A percentile compares a stretch with the other conserved stretches of the same genome.
Conservation (phyloP, 768 basidiomycete genomes). For the Tricholoma terreum region DNA sequence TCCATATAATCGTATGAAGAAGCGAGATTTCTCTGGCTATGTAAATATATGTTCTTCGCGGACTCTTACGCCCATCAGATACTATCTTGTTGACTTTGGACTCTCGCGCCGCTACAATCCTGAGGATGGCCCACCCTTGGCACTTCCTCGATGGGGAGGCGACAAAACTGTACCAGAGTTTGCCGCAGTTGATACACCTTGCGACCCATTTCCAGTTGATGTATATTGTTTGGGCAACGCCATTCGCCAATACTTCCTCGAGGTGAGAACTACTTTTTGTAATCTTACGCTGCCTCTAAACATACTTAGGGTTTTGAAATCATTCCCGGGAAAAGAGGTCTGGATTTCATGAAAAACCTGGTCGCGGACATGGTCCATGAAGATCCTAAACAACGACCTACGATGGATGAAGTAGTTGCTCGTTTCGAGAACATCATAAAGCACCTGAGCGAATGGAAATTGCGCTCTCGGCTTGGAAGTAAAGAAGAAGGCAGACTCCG, state of each 20-base stretch:
- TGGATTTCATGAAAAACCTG: conserved; percentile 32
- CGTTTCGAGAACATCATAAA: conserved; percentile 23
- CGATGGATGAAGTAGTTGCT: conserved; percentile 32
- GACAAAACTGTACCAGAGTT: conserved; percentile 37
- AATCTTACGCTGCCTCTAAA: not conserved
- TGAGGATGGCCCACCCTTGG: conserved; percentile 8
- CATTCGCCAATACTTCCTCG: conserved; percentile 21
- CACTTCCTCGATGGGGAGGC: conserved; percentile 2
- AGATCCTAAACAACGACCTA: conserved; percentile 35
- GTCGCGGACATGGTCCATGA: conserved; percentile 34
- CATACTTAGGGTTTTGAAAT: not conserved
- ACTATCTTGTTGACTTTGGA: conserved; percentile 24
- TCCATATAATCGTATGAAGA: not conserved
- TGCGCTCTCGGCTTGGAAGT: not conserved
- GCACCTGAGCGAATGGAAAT: not conserved
- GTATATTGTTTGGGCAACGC: conserved; percentile 32
- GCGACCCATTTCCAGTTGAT: conserved; percentile 29
- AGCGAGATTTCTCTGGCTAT: conserved; percentile 11
- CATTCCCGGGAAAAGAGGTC: conserved; percentile 1
- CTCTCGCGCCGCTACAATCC: conserved; percentile 12
- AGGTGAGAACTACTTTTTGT: conserved; percentile 13
- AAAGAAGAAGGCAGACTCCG: not conserved
- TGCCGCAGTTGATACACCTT: conserved; percentile 10
- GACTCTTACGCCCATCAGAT: conserved; percentile 15
- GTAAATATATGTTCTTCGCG: conserved; percentile 10